Conservation (phyloP, 805 yeast species). For the Metschnikowia rubicola region DNA sequence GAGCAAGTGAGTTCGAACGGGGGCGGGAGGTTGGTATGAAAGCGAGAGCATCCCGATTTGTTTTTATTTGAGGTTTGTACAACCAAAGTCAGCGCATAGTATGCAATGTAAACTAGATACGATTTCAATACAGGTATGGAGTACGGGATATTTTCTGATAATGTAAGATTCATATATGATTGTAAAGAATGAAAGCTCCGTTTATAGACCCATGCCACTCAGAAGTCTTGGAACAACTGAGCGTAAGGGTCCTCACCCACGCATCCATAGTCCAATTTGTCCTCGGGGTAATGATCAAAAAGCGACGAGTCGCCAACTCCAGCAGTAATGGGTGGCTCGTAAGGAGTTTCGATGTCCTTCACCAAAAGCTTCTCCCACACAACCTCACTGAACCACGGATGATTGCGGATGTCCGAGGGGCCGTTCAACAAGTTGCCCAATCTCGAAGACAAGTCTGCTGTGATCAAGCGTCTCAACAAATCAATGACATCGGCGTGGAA, state of each 20-base stretch:
- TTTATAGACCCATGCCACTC: not conserved
- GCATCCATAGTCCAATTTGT: constrained; percentile 38
- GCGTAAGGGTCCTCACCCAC: constrained; percentile 39
- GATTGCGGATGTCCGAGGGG: constrained; percentile 52
- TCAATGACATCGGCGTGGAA: constrained; percentile 54
- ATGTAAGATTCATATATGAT: too few species aligned
- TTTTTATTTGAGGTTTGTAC: too few species aligned
- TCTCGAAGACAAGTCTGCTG: constrained; percentile 52
- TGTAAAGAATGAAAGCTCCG: too few species aligned
- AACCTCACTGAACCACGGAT: constrained; percentile 58
- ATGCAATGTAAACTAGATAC: constrained; percentile 2
- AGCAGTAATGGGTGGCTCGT: constrained; percentile 61
- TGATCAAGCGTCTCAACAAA: constrained; percentile 48
- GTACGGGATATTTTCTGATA: not conserved
- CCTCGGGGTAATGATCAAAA: constrained; percentile 45
- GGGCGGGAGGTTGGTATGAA: too few species aligned
- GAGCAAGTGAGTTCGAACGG: not conserved
- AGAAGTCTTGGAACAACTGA: constrained; percentile 35
- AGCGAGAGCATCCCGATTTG: too few species aligned
- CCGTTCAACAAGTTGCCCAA: constrained; percentile 59
- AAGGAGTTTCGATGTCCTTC: constrained; percentile 60
- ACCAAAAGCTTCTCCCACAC: constrained; percentile 56
- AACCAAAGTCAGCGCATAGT: too few species aligned
- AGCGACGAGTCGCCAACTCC: constrained; percentile 58
- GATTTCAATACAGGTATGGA: constrained; percentile 3